Conservation (phyloP, 1,284 basidiomycete genomes). For the Garcileccinum viscosum region DNA sequence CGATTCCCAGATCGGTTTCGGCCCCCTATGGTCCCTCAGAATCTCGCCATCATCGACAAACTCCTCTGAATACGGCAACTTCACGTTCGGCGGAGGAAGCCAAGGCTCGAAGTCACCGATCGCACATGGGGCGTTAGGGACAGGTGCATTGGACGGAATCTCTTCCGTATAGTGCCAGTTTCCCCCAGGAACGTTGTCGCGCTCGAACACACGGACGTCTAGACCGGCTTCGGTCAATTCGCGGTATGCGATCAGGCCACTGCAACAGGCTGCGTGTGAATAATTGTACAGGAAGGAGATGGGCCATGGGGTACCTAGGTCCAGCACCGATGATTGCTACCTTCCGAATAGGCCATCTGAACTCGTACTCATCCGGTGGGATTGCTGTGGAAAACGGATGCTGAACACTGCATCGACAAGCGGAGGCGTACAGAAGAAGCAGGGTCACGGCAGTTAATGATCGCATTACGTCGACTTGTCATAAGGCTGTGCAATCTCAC, state of each 20-base stretch:
- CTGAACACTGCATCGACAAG: conserved; percentile 6
- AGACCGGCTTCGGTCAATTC: conserved; percentile 23
- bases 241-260: conserved; percentile 16
- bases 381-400: conserved; percentile 4
- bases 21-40: conserved; percentile 13
- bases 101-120: conserved; percentile 16
- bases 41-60: conserved; percentile 8
- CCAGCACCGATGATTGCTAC: conserved; percentile 27
- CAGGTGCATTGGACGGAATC: conserved; percentile 9
- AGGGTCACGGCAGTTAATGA: conserved; percentile 3
- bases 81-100: conserved; percentile 10
- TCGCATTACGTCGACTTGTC: neutral
- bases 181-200: conserved; percentile 19
- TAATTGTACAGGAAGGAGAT: too few relatives aligned
- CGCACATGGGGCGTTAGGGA: conserved; percentile 6
- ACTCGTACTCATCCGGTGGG: conserved; percentile 5
- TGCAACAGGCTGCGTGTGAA: conserved; percentile 1
- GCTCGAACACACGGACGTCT: conserved; percentile 24
- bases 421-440: conserved; percentile 5
- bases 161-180: conserved; percentile 25
- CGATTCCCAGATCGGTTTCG: conserved; percentile 25
- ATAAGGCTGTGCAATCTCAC: neutral
- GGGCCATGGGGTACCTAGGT: conserved; percentile 11
- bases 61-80: conserved; percentile 18
- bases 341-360: conserved; percentile 21